Percentiles rank a stretch among this genome's conserved stretches.
Evolutionary conservation across 1,139 yeast species (phyloP).

Genomic region (Scheffersomyces insectosa): DNA sequence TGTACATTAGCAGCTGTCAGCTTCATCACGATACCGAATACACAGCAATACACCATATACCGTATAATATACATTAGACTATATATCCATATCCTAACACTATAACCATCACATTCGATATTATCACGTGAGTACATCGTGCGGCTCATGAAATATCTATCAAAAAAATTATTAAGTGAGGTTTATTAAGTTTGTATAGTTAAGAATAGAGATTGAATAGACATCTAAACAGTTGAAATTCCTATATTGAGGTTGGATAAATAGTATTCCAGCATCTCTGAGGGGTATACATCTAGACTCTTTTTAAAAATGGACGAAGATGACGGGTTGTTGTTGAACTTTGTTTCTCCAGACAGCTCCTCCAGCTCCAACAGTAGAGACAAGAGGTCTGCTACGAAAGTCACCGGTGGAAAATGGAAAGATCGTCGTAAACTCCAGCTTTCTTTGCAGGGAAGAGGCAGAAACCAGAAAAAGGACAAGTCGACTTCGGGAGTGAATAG

Average conservation of each 20-base stretch:
- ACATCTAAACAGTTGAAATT: too few species aligned
- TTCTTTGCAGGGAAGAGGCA: conserved; percentile 46
- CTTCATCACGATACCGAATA: too few species aligned
- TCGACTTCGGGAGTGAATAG: conserved; percentile 39
- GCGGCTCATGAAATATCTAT: not conserved
- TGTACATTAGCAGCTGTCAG: too few species aligned
- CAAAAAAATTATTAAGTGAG: not conserved
- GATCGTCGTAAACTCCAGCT: conserved; percentile 67
- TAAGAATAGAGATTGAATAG: too few species aligned
- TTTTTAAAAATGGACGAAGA: conserved; percentile 37
- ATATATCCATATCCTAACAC: too few species aligned
- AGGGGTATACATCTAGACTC: not conserved
- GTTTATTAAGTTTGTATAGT: too few species aligned
- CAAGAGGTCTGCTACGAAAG: conserved; percentile 31
- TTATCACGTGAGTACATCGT: conserved; percentile 1
- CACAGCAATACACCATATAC: too few species aligned
- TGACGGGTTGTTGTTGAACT: conserved; percentile 69
- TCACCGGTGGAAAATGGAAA: conserved; percentile 77
- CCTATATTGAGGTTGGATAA: not conserved
- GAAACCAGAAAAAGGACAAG: conserved; percentile 29
- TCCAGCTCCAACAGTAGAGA: not conserved
- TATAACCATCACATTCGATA: not conserved
- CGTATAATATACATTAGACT: too few species aligned
- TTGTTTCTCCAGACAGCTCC: conserved; percentile 36
- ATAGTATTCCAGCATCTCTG: conserved; percentile 2